phyloP scores from a whole-genome alignment of 2,329 filamentous ascomycete genomes.

The Colletotrichum euphorbiae region DNA sequence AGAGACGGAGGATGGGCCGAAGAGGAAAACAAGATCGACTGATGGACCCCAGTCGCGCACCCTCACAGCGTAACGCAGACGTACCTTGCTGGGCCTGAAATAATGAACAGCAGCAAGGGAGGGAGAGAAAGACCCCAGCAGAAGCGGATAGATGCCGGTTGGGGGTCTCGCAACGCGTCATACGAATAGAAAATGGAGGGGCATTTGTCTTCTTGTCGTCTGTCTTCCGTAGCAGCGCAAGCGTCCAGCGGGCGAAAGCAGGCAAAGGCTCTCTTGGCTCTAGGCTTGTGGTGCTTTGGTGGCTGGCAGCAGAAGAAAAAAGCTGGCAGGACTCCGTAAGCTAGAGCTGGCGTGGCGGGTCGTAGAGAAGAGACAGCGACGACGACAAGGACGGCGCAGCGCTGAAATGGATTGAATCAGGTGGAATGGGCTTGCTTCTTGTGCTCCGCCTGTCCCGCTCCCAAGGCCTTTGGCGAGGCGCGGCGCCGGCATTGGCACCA shows the following conservation, averaged over 20 bases:
- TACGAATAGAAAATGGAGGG: slow-evolving; percentile 29
- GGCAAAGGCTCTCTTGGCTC: slow-evolving; percentile 8
- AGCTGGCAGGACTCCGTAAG: background rate
- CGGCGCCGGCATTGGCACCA: slow-evolving; percentile 32
- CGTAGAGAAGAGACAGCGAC: background rate
- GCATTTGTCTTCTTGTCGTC: slow-evolving; percentile 19
- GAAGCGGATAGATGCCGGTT: slow-evolving; percentile 32
- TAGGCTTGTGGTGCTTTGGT: background rate
- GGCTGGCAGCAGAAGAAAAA: slow-evolving; percentile 13
- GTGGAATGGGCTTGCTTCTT: slow-evolving; percentile 38
- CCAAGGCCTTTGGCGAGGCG: slow-evolving; percentile 30
- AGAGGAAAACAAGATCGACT: background rate
- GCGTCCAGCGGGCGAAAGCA: background rate
- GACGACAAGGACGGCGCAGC: background rate
- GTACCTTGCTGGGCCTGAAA: slow-evolving; percentile 24
- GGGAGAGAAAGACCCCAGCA: slow-evolving; percentile 26
- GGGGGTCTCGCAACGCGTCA: slow-evolving; percentile 35
- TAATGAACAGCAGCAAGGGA: slow-evolving; percentile 24
- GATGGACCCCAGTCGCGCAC: slow-evolving; percentile 1
- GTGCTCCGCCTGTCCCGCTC: slow-evolving; percentile 39
- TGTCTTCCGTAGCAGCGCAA: background rate
- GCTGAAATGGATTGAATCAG: slow-evolving; percentile 18
- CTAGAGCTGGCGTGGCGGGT: no score
- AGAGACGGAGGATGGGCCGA: background rate
- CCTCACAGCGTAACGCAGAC: slow-evolving; percentile 4